phyloP scores from a whole-genome alignment of 345 rosid species.

The Camelina sativa region DNA sequence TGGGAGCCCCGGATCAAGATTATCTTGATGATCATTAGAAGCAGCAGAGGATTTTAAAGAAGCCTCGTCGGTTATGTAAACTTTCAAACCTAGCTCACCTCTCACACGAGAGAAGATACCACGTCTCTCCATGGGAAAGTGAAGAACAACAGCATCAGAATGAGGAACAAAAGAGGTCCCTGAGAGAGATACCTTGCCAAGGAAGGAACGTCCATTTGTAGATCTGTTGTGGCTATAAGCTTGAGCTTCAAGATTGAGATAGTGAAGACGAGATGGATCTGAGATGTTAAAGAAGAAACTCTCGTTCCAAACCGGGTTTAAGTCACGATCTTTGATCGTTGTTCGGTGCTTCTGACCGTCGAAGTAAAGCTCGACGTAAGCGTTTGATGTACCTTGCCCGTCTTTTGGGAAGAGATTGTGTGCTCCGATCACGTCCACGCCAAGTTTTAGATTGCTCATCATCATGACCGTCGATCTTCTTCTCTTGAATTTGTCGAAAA shows the following conservation, averaged over 20 bases:
- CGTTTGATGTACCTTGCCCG: conserved; percentile 84
- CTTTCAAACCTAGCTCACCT: conserved; percentile 95
- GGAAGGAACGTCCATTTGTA: conserved; percentile 76
- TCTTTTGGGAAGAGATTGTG: conserved; percentile 95
- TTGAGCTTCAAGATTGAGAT: conserved; percentile 76
- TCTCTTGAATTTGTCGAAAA: conserved; percentile 21
- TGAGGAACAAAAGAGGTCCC: conserved; percentile 89
- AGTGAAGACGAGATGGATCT: conserved; percentile 78
- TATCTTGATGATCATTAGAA: conserved; percentile 39
- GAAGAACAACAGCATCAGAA: conserved; percentile 89
- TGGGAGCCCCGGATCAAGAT: conserved; percentile 25
- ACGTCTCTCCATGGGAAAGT: conserved; percentile 87
- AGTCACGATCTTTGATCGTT: conserved; percentile 86
- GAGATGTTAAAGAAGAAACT: conserved; percentile 93
- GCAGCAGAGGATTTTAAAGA: conserved; percentile 70
- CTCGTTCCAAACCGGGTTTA: conserved; percentile 96
- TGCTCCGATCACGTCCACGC: conserved; percentile 84
- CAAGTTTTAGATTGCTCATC: conserved; percentile 87
- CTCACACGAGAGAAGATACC: conserved; percentile 87
- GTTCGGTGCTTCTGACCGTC: conserved; percentile 89
- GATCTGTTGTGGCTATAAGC: conserved; percentile 64
- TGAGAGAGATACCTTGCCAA: conserved; percentile 78
- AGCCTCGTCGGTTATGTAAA: conserved; percentile 72
- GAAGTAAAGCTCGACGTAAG: conserved; percentile 84
- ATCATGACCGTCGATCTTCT: conserved; percentile 30